Evolutionary conservation across 2,329 filamentous ascomycete genomes (phyloP), one percentile per base, ranked within the genome.

Genomic region (Cordyceps javanica): DNA sequence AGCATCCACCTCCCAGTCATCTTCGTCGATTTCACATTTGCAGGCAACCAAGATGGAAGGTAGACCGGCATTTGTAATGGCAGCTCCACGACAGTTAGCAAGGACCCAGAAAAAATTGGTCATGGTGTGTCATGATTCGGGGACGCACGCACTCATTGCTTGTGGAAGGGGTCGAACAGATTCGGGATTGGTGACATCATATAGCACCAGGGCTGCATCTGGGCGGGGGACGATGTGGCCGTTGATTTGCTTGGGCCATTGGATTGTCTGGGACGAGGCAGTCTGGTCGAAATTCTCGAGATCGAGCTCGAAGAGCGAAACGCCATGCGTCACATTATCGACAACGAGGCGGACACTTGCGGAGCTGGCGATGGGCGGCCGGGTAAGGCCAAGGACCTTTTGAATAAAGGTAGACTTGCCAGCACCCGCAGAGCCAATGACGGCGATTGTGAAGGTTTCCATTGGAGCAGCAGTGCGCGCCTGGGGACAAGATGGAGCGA

Each of bases 21-120:
- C 80, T 61, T 87, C 82, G 49, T 87, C 85, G 52, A 85, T 82
- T 70, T 97, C 93, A 76, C 90, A 96, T 78, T 97, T 97, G 71
- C 87, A 93, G 57, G 91, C 90, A 53, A 95, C 89, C 42, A 97
- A 81, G 61, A 93, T 81, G 55, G 88, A 88, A 9, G 92, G 91
- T 39, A 96, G 74, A 25, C 81, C 80, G 19, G 88, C 85, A 65
- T 87, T 88, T 59, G 85, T 82, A 53, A 96, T 78, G 42, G 87
- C 86, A 74, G 85, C 91, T 95, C 70, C 66, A 52, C 42, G 55
- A 48, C 4, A 25, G 45, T 50, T 30, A 59, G 63, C 41, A 63
- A 57, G 21, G 7, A 21, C 59, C 30, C 44, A 28, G n/a, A 38
- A 25, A 9, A 23, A 14, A 21, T 42, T 23, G 25, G n/a, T 44